Evolutionary conservation across 2,329 filamentous ascomycete genomes (phyloP).

Genomic region (Cytospora chrysosperma): DNA sequence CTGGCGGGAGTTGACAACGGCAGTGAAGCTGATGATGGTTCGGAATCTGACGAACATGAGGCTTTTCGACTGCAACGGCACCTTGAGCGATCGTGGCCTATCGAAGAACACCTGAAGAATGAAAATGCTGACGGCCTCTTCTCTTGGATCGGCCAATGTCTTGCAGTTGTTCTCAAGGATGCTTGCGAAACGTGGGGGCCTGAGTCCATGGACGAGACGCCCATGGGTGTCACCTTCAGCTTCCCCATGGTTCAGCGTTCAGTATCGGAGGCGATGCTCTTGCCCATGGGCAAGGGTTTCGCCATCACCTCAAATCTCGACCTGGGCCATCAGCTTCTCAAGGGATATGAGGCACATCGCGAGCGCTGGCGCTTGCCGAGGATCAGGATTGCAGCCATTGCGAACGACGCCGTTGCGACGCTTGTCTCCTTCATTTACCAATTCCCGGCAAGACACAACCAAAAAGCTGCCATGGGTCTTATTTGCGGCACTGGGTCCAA

Average conservation of each 20-base stretch:
- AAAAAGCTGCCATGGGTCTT: constrained; percentile 72
- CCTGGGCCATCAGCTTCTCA: constrained; percentile 56
- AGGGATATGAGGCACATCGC: constrained; percentile 57
- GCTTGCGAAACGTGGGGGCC: constrained; percentile 48
- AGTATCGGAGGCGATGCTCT: constrained; percentile 64
- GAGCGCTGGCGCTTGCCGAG: constrained; percentile 51
- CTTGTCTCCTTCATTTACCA: constrained; percentile 75
- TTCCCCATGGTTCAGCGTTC: constrained; percentile 67
- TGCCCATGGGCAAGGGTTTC: constrained; percentile 67
- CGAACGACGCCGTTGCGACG: constrained; percentile 79
- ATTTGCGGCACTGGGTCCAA: constrained; percentile 83
- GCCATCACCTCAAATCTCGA: constrained; percentile 56
- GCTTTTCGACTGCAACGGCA: constrained; percentile 48
- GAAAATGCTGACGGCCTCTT: constrained; percentile 75
- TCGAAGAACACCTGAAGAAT: constrained; percentile 69
- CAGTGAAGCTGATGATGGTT: not conserved
- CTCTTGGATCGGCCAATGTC: constrained; percentile 76
- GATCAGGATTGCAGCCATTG: constrained; percentile 71
- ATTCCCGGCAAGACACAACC: constrained; percentile 58
- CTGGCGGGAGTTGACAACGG: constrained; percentile 36
- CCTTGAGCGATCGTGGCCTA: constrained; percentile 72
- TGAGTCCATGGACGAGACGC: constrained; percentile 58
- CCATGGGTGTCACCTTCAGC: constrained; percentile 68
- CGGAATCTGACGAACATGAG: not conserved
- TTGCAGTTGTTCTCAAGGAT: constrained; percentile 68